These are phyloP conservation scores for Aspergillus sp. DNA, from an alignment of 2,329 filamentous ascomycete genomes.

Conservation along the genomic window DNA sequence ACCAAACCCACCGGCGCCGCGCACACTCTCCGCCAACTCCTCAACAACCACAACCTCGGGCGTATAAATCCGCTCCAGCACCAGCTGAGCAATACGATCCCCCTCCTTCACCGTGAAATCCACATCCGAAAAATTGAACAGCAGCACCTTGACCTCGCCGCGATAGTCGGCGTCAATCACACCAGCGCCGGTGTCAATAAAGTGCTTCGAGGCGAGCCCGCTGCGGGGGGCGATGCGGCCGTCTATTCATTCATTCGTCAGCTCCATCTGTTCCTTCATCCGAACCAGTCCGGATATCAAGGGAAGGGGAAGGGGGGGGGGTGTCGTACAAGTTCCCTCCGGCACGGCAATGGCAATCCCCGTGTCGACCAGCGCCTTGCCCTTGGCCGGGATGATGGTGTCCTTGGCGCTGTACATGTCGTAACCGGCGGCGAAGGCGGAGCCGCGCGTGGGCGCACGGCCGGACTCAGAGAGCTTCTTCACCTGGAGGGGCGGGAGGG, in stretches of 20 bases:
- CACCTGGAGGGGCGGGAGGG: constrained; percentile 67
- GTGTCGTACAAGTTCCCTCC: constrained; percentile 80
- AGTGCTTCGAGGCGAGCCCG: constrained; percentile 89
- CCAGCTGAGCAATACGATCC: constrained; percentile 88
- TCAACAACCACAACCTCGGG: constrained; percentile 88
- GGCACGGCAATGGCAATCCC: constrained; percentile 90
- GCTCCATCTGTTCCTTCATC: neutral
- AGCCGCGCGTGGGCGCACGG: constrained; percentile 82
- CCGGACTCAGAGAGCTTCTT: constrained; percentile 82
- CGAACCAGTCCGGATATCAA: no score
- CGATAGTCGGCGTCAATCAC: constrained; percentile 98
- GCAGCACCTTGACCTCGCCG: constrained; percentile 86
- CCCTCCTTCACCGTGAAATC: constrained; percentile 82
- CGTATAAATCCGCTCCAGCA: constrained; percentile 91
- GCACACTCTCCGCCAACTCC: constrained; percentile 83
- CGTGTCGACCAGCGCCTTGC: constrained; percentile 83
- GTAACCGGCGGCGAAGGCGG: constrained; percentile 86
- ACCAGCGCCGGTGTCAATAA: constrained; percentile 92
- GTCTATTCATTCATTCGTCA: constrained; percentile 51
- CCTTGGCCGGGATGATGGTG: constrained; percentile 73
- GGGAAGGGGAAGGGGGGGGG: neutral
- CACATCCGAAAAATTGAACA: constrained; percentile 84
- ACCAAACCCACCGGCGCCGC: constrained; percentile 87
- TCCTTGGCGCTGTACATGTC: constrained; percentile 80
- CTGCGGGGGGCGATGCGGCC: constrained; percentile 86